phyloP scores from a whole-genome alignment of 345 rosid genomes.

The Gossypium anomalum region DNA sequence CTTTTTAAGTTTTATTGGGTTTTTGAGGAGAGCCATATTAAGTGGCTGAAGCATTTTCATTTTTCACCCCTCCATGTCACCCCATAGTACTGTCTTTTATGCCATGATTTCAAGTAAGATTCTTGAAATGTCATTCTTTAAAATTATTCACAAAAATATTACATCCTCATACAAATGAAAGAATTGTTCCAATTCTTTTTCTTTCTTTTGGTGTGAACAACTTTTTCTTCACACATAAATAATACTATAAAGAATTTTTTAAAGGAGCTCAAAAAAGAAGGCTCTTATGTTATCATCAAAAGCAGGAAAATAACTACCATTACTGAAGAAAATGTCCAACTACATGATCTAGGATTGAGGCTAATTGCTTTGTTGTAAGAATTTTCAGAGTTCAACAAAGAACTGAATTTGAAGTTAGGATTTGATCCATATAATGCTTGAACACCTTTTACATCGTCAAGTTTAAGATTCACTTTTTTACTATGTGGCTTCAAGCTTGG shows the following conservation, averaged over 20 bases:
- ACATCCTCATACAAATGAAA: background rate
- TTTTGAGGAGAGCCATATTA: background rate
- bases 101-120: background rate
- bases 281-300: background rate
- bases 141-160: too few species aligned
- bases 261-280: background rate
- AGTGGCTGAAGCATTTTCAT: background rate
- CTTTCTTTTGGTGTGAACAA: background rate
- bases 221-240: background rate
- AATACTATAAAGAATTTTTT: background rate
- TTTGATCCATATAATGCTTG: constrained; percentile 69
- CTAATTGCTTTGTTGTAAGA: constrained; percentile 34
- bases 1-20: background rate
- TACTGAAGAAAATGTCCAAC: constrained; percentile 26
- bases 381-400: constrained; percentile 52
- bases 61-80: background rate
- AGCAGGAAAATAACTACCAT: constrained; percentile 31
- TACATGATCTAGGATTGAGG: constrained; percentile 12
- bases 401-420: constrained; percentile 57
- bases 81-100: background rate
- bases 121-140: too few species aligned
- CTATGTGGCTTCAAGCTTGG: constrained; percentile 74
- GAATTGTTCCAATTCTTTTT: background rate
- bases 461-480: constrained; percentile 56
- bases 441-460: constrained; percentile 83